phyloP scores from a whole-genome alignment of 176 grass and related monocot species.

The Aegilops sharonensis region DNA sequence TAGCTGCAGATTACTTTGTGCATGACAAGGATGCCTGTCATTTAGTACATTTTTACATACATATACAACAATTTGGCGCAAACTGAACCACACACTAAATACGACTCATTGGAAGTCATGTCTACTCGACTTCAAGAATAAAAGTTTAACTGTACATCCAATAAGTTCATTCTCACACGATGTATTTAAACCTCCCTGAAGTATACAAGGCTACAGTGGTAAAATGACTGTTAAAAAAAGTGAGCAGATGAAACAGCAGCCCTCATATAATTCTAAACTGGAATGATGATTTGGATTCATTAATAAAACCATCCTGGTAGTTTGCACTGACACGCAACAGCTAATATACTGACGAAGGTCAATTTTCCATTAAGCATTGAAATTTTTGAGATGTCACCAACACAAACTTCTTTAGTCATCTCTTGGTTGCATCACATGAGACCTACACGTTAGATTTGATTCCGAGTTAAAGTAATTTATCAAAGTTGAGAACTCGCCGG shows the following conservation, averaged over 20 bases:
- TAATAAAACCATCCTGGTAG: conserved; percentile 18
- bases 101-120: not conserved
- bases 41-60: no score
- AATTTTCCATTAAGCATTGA: conserved; percentile 57
- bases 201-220: not conserved
- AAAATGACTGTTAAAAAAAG: not conserved
- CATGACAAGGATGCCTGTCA: no score
- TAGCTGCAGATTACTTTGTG: no score
- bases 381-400: conserved; percentile 33
- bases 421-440: conserved; percentile 12
- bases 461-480: conserved; percentile 25
- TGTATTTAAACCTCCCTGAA: conserved; percentile 17
- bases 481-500: conserved; percentile 13
- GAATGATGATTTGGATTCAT: conserved; percentile 1
- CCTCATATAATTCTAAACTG: conserved; percentile 41
- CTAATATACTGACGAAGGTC: conserved; percentile 46
- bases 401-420: conserved; percentile 5
- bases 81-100: not conserved
- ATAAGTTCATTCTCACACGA: not conserved
- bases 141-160: not conserved
- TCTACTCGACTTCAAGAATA: not conserved
- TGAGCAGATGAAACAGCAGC: conserved; percentile 21
- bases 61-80: not conserved
- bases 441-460: conserved; percentile 37
- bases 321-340: conserved; percentile 27